Evolutionary conservation across 2,329 filamentous ascomycete species (phyloP), one percentile per base, ranked within the genome.

Genomic region (Aspergillus aculeatinus): DNA sequence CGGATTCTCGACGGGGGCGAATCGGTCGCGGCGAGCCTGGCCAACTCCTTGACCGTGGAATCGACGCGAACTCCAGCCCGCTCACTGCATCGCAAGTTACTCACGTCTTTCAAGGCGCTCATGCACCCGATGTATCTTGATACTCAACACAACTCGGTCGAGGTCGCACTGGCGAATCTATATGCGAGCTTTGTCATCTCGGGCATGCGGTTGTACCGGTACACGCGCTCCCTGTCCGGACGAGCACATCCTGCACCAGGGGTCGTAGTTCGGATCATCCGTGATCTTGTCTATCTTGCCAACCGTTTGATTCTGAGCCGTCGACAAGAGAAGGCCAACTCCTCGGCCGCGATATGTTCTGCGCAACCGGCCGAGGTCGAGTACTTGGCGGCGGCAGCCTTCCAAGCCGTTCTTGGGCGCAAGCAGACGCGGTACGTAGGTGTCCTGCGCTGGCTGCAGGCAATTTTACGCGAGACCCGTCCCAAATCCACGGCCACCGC

Each of bases 1-100:
- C 80, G 83, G 52, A 59, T 68, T 3, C 60, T 75, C 1, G 70
- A 76, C 76, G 63, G 82, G 77, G 59, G 77, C 75, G 65, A 77
- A 73, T 54, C 81, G 81, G 89, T 81, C 69, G 82, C 73, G 33
- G 62, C 68, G 81, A 84, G 79, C 42, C 75, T 92, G 31, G 85
- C 86, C 49, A 85, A 93, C 72, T 86, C 89, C 0, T 79, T 97
- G 50, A 96, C 92, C 0, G 87, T 97, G 12, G 92, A 96, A 62
- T 86, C 85, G 64, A 85, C 86, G 14, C 88, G 85, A 62, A 77
- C 81, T 2, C 91, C 91, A 0, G 94, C 94, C 4, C 86, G 87
- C 65, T 87, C 86, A 11, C 96, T 97, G 67, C 86, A 90, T 71
- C 85, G 90, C 52, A 97, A 95, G 76, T 83, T 91, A 14, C 79